A percentile compares a stretch with the other conserved stretches of the same genome.
These are phyloP conservation scores for Fusarium virguliforme DNA, from an alignment of 2,329 filamentous ascomycete species.

Conservation along the genomic window DNA sequence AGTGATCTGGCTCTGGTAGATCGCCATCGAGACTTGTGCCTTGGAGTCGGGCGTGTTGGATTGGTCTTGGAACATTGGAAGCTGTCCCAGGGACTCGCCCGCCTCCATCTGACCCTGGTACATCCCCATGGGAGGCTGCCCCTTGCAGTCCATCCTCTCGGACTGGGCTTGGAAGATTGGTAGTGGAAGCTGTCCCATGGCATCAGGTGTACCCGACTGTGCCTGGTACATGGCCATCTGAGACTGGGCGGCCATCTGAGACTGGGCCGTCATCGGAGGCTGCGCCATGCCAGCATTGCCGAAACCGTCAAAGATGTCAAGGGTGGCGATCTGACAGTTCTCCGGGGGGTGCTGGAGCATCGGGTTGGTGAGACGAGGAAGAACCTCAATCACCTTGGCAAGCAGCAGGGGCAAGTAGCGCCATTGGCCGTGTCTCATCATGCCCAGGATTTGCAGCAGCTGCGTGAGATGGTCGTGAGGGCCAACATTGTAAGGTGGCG, in stretches of 20 bases:
- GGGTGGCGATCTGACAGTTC: constrained; percentile 65
- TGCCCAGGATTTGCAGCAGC: constrained; percentile 77
- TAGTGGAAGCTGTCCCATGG: constrained; percentile 1
- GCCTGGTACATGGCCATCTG: constrained; percentile 48
- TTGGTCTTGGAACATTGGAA: neutral
- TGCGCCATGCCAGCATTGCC: constrained; percentile 75
- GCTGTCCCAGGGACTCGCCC: neutral
- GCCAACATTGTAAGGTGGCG: constrained; percentile 74
- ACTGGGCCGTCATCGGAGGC: constrained; percentile 54
- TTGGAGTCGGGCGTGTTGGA: constrained; percentile 5
- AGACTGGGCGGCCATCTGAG: constrained; percentile 60
- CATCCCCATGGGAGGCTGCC: neutral
- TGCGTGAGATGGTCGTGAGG: constrained; percentile 83
- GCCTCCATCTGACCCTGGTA: constrained; percentile 4
- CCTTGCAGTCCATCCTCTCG: neutral
- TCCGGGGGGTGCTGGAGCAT: constrained; percentile 74
- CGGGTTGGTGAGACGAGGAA: constrained; percentile 75
- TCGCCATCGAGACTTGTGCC: constrained; percentile 61
- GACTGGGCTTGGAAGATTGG: constrained; percentile 4
- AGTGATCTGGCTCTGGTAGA: constrained; percentile 63
- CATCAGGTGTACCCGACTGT: constrained; percentile 2
- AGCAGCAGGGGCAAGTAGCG: constrained; percentile 84
- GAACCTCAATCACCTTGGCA: constrained; percentile 80
- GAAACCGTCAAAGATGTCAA: constrained; percentile 78
- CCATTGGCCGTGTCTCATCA: constrained; percentile 81